Evolutionary conservation across 106 monocot species (phyloP).

Genomic region (Phalaenopsis equestris): DNA sequence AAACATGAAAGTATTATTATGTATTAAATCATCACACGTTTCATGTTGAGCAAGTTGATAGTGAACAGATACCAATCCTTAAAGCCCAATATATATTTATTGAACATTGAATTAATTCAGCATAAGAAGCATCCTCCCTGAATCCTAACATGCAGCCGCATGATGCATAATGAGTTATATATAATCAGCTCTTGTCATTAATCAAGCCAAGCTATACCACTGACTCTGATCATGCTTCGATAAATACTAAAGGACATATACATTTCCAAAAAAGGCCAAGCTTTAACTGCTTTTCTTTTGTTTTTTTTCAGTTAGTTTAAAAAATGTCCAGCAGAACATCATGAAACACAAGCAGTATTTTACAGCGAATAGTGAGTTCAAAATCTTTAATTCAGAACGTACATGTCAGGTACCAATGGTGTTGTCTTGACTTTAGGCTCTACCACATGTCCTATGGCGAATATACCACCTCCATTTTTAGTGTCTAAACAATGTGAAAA

Average conservation of each 20-base stretch:
- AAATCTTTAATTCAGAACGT: slow-evolving; percentile 17
- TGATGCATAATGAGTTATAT: neutral
- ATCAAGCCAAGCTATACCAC: neutral
- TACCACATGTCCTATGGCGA: slow-evolving; percentile 76
- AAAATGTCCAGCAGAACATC: neutral
- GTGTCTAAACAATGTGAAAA: slow-evolving; percentile 94
- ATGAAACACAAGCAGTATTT: neutral
- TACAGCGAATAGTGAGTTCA: neutral
- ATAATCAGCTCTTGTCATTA: neutral
- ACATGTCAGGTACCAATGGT: slow-evolving; percentile 76
- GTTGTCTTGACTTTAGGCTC: slow-evolving; percentile 79
- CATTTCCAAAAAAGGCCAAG: neutral
- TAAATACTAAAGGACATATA: neutral
- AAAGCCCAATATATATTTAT: neutral
- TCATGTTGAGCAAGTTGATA: neutral
- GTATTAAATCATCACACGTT: neutral
- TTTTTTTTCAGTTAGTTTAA: neutral
- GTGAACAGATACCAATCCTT: neutral
- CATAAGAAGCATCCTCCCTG: neutral
- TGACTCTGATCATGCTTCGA: neutral
- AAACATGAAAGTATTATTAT: neutral
- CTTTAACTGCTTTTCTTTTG: neutral
- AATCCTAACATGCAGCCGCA: neutral
- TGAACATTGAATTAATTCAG: neutral
- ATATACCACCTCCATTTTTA: slow-evolving; percentile 80